Base-by-base conservation (phyloP, 2,329 filamentous ascomycete genomes). In the Fusarium robinianum region DNA sequence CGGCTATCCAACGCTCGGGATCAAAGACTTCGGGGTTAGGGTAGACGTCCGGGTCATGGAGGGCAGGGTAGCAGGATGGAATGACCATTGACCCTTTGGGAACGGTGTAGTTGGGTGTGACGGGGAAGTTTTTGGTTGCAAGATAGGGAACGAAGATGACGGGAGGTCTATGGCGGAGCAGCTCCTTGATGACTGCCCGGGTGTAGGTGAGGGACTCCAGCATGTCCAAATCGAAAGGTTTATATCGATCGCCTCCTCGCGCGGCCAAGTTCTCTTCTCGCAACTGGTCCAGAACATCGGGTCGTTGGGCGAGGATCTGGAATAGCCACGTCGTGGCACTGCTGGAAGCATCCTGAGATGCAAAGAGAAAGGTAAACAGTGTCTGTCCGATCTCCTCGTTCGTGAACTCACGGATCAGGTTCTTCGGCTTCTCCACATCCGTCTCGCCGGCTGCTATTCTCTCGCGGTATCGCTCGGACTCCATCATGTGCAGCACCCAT, bases 401-500 rank as follows among this genome's bases (percentile, higher is more conserved):
- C 2, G 72, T 72, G 49, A 79, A 79, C 11, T 76, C 71, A 15
- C 76, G 74, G 35, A 79, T 74, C 22, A 78, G 48, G 31, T 74
- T 75, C 0, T 61, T 50, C 0, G 76, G 76, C 47, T 72, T 76
- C 57, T 74, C 72, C 0, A 57, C 58, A 6, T 63, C 43, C 0
- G 32, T 47, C 4, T 70, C 64, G 17, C 86, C 87, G 34, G 80
- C 78, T 3, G 79, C 85, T 22, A 88, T 62, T 43, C 77, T 77
- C 51, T 85, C 77, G 25, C 78, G 76, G 67, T 90, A 90, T 30
- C 69, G 72, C 53, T 85, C 78, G 0, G 84, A 89, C 43, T 87
- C 83, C 60, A 86, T 79, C 82, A 90, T 90, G 48, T 80, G 75
- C 58, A 81, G 76, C 40, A 91, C 76, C 88, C 88, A 91, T 25